These are phyloP conservation scores for Leccinum uliginosum DNA, from an alignment of 768 basidiomycete genomes.

Conservation along the genomic window DNA sequence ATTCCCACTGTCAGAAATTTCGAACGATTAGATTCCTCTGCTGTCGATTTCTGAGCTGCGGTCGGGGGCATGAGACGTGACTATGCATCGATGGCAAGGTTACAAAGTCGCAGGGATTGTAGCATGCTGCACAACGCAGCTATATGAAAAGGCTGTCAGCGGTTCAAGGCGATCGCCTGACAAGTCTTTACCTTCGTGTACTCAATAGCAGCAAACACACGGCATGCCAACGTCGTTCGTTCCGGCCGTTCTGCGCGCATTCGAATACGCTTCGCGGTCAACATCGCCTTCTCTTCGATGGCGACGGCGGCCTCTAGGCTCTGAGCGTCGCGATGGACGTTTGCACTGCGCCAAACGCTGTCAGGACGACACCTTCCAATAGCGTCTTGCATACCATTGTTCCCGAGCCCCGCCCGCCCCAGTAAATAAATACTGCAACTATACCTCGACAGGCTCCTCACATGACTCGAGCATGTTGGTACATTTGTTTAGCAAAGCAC, in stretches of 20 bases:
- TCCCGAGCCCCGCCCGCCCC: slow-evolving; percentile 59
- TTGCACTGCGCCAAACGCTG: slow-evolving; percentile 33
- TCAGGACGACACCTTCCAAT: neutral
- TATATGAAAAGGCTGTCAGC: slow-evolving; percentile 30
- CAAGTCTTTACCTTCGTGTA: slow-evolving; percentile 48
- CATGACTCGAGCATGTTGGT: slow-evolving; percentile 42
- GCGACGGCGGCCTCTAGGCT: slow-evolving; percentile 40
- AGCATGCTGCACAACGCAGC: slow-evolving; percentile 54
- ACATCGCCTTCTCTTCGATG: slow-evolving; percentile 41
- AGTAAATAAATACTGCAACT: slow-evolving; percentile 55
- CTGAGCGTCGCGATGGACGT: slow-evolving; percentile 57
- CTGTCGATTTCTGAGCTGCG: slow-evolving; percentile 18
- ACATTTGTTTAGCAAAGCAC: slow-evolving; percentile 56
- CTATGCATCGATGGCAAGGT: slow-evolving; percentile 68
- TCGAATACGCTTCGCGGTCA: slow-evolving; percentile 55
- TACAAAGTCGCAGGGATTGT: slow-evolving; percentile 75
- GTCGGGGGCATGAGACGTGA: slow-evolving; percentile 44
- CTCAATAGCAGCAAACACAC: slow-evolving; percentile 66
- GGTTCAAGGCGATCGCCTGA: neutral
- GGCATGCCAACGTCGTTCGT: slow-evolving; percentile 67
- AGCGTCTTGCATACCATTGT: slow-evolving; percentile 45
- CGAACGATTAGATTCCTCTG: slow-evolving; percentile 51
- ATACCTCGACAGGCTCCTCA: slow-evolving; percentile 47
- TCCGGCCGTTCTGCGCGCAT: slow-evolving; percentile 58
- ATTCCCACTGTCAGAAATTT: slow-evolving; percentile 36